Conservation (phyloP, 495 filamentous ascomycete genomes). For the Massariosphaeria phaeospora region DNA sequence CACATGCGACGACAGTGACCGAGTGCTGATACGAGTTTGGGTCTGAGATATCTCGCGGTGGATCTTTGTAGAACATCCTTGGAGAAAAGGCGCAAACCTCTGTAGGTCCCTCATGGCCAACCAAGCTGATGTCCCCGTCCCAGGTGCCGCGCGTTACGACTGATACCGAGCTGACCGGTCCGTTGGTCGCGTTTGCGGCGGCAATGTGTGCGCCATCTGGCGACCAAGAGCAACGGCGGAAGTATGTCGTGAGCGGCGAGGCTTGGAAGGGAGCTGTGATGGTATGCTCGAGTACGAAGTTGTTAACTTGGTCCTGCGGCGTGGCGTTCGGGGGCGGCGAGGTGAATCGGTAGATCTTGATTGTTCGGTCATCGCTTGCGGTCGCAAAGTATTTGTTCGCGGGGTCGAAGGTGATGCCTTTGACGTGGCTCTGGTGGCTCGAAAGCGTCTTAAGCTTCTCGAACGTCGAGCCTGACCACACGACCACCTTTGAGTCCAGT, state of each 20-base stretch:
- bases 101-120: slow-evolving; percentile 93
- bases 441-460: slow-evolving; percentile 92
- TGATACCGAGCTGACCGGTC: slow-evolving; percentile 92
- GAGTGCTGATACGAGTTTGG: slow-evolving; percentile 44
- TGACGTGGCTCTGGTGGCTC: slow-evolving; percentile 93
- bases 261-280: slow-evolving; percentile 79
- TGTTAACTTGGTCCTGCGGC: slow-evolving; percentile 87
- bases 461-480: slow-evolving; percentile 96
- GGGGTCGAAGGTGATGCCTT: slow-evolving; percentile 96
- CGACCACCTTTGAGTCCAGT: slow-evolving; percentile 93
- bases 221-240: slow-evolving; percentile 92
- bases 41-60: slow-evolving; percentile 43
- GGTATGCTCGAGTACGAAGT: slow-evolving; percentile 84
- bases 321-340: slow-evolving; percentile 88
- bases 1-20: slow-evolving; percentile 95
- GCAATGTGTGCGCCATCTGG: slow-evolving; percentile 97
- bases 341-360: slow-evolving; percentile 94
- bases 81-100: slow-evolving; percentile 98
- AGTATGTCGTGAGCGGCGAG: slow-evolving; percentile 93
- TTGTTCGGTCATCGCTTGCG: slow-evolving; percentile 90
- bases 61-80: slow-evolving; percentile 74
- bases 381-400: slow-evolving; percentile 99
- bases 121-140: slow-evolving; percentile 95
- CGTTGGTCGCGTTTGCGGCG: slow-evolving; percentile 93
- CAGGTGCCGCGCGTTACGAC: slow-evolving; percentile 89